Conservation (phyloP, 2,329 filamentous ascomycete genomes). For the Sclerotinia minor region DNA sequence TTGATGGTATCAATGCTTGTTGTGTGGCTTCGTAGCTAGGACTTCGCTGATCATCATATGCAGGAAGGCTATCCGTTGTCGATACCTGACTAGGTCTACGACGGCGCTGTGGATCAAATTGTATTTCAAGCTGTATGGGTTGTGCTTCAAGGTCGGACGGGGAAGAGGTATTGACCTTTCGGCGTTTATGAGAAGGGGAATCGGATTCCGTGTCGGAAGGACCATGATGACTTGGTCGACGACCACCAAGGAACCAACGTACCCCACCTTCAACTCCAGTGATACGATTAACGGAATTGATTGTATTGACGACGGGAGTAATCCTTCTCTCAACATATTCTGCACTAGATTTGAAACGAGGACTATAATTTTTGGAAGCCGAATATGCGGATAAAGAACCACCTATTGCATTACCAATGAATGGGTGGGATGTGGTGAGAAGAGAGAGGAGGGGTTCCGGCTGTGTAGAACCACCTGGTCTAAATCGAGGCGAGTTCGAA, state of each 20-base stretch:
- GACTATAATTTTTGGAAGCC: constrained; percentile 85
- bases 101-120: constrained; percentile 39
- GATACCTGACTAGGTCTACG: constrained; percentile 38
- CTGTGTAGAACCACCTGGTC: constrained; percentile 41
- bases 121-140: constrained; percentile 33
- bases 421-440: constrained; percentile 82
- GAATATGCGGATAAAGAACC: constrained; percentile 83
- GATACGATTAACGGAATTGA: constrained; percentile 77
- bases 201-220: constrained; percentile 50
- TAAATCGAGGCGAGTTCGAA: constrained; percentile 44
- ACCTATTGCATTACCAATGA: constrained; percentile 82
- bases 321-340: constrained; percentile 90
- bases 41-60: constrained; percentile 77
- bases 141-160: constrained; percentile 39
- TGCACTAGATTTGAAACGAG: constrained; percentile 82
- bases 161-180: constrained; percentile 53
- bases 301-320: constrained; percentile 81
- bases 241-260: constrained; percentile 74
- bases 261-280: constrained; percentile 88
- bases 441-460: constrained; percentile 82
- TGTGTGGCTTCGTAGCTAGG: constrained; percentile 69
- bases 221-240: constrained; percentile 40
- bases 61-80: constrained; percentile 73
- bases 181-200: constrained; percentile 56
- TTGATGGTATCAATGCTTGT: constrained; percentile 42